Conservation (phyloP, 768 basidiomycete species). For the Agaricus blazei region DNA sequence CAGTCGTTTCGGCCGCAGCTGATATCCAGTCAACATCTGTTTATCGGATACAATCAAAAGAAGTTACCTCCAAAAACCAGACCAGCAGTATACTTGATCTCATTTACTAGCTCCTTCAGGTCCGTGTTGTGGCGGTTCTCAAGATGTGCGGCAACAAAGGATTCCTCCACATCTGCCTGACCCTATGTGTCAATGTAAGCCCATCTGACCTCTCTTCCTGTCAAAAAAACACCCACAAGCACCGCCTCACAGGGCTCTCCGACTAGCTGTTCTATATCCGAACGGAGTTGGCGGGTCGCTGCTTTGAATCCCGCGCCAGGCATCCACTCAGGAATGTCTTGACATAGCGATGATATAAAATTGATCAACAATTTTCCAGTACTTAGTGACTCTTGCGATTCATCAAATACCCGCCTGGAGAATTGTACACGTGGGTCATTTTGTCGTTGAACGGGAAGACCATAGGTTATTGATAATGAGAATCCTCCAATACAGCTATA, state of each 20-base stretch:
- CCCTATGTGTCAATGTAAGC: not conserved
- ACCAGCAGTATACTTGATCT: not conserved
- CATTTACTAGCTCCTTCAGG: not conserved
- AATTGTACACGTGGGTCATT: conserved; percentile 1
- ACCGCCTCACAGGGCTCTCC: not conserved
- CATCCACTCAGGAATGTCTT: conserved; percentile 8
- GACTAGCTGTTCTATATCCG: not conserved
- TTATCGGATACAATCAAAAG: no score
- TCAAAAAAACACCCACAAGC: not conserved
- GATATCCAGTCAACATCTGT: not conserved
- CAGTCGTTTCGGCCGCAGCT: not conserved
- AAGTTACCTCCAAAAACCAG: conserved; percentile 5
- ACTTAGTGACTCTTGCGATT: not conserved
- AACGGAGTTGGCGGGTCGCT: not conserved
- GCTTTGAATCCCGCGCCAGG: conserved; percentile 10
- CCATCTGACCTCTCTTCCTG: not conserved
- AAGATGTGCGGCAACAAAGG: not conserved
- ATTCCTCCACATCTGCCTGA: not conserved
- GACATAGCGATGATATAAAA: not conserved
- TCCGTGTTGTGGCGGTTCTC: not conserved
- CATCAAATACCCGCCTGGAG: not conserved
- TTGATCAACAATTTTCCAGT: conserved; percentile 7
- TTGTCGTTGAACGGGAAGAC: not conserved
- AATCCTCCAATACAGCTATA: not conserved
- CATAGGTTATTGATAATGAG: conserved; percentile 5